Base-by-base conservation (phyloP, 148 eudicot species). In the Talinum fruticosum region DNA sequence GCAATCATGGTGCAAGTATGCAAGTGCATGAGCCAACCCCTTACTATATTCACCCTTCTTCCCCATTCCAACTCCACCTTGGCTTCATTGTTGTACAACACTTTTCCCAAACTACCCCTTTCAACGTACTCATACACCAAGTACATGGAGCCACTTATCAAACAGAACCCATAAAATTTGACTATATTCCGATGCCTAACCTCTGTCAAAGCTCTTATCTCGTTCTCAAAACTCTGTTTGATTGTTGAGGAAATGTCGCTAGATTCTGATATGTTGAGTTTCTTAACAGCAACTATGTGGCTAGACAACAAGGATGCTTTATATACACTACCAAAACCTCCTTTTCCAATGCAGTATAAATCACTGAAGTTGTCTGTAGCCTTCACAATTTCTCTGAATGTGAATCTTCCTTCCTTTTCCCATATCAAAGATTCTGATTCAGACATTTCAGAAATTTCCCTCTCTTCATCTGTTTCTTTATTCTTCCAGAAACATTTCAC, bases 1-100 rank as follows among this genome's bases (percentile, higher is more conserved):
- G 82, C 90, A 93, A 71, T 93, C 97, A 69, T 91, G 91, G 72
- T 93, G 98, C 85, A 93, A 80, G 76, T 93, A 93, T 21, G 93
- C 84, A 19, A 91, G 85, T 19, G 97, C 97, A 71, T 93, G 90
- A 72, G 98, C 97, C 74, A 93, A 81, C 73, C 94, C 78, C 54
- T 85, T 47, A 90, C 85, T 54, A 89, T 83, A n/a, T 72, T 90
- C 66, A 93, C 71, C 76, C 97, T 87, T 64, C 73, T 82, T 26
- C 24, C 88, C 98, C 98, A 93, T 30, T 83, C 83, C 37, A 93
- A 66, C n/a, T 89, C 86, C 4, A 29, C 10, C 51, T 81, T 84
- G 64, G 81, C 86, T n/a, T 73, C 85, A 49, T 85, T 79, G 67
- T 84, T 69, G 32, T 84, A 81, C 68, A 93, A 61, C 49, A 89